Percentiles rank a stretch among this genome's conserved stretches.
These are phyloP conservation scores for Pyrenopolyporus hunteri DNA, from an alignment of 495 filamentous ascomycete genomes.

Conservation along the genomic window DNA sequence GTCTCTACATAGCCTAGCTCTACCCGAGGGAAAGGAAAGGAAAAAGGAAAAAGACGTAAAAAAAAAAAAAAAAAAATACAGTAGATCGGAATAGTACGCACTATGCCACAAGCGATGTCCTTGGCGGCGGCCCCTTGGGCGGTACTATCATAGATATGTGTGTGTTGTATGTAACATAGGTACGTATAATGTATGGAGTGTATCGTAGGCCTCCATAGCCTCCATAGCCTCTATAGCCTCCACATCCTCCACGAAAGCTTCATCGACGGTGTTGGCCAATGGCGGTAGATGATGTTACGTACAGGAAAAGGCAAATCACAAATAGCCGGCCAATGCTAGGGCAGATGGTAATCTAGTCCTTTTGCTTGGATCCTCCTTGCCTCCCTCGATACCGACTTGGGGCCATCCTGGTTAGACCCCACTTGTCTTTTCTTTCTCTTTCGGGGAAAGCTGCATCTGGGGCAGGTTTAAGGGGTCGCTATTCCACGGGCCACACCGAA, in stretches of 20 bases:
- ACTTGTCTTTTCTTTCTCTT: background rate
- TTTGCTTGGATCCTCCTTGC: conserved; percentile 7
- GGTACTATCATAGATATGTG: no score
- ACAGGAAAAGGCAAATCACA: conserved; percentile 10
- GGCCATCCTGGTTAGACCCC: background rate
- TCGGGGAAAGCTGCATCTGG: background rate
- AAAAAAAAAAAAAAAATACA: no score
- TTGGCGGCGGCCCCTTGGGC: background rate
- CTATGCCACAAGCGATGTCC: background rate
- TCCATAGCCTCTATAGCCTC: background rate
- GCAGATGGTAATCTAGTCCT: background rate
- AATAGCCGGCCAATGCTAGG: conserved; percentile 22
- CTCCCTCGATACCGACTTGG: background rate
- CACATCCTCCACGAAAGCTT: conserved; percentile 3
- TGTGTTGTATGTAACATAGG: background rate
- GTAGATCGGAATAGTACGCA: background rate
- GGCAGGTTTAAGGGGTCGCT: conserved; percentile 11
- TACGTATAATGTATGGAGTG: background rate
- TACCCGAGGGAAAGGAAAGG: no score
- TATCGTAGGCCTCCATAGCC: background rate
- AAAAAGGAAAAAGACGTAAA: no score
- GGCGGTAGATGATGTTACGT: conserved; percentile 15
- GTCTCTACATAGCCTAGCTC: no score
- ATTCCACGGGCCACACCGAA: conserved; percentile 28
- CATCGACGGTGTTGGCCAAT: conserved; percentile 17